phyloP scores from a whole-genome alignment of 164 flowering plant genomes.

The Vitis rotundifolia region DNA sequence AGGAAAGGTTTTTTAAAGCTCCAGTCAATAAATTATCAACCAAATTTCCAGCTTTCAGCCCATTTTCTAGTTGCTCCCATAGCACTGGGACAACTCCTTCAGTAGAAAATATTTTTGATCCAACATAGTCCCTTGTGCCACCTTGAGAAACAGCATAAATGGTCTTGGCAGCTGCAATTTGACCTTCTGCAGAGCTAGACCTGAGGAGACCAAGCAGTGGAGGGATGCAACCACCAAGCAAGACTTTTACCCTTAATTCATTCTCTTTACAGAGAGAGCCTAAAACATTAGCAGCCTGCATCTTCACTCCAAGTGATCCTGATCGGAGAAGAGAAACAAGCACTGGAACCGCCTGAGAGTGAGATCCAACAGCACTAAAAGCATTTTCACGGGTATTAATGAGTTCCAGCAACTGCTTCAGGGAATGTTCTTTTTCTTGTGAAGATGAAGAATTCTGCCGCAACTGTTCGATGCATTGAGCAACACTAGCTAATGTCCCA shows the following conservation, averaged over 20 bases:
- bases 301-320: conserved; percentile 78
- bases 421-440: conserved; percentile 79
- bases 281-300: conserved; percentile 89
- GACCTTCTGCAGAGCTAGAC: conserved; percentile 82
- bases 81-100: conserved; percentile 98
- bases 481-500: conserved; percentile 96
- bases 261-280: conserved; percentile 95
- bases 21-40: conserved; percentile 86
- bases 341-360: conserved; percentile 96
- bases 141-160: conserved; percentile 93
- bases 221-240: conserved; percentile 97
- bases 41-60: conserved; percentile 63
- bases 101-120: conserved; percentile 93
- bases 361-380: conserved; percentile 96
- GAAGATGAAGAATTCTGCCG: conserved; percentile 72
- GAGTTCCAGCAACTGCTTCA: conserved; percentile 82
- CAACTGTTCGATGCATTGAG: conserved; percentile 96
- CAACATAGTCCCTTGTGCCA: conserved; percentile 89
- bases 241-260: conserved; percentile 89
- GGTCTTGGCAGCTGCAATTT: conserved; percentile 88
- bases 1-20: conserved; percentile 75
- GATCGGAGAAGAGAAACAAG: conserved; percentile 93
- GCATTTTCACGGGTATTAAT: conserved; percentile 86
- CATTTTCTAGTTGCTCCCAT: conserved; percentile 80
- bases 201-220: conserved; percentile 92